Percentiles rank a stretch among this genome's conserved stretches.
These are phyloP conservation scores for Phaeophleospora eucalypticola DNA, from an alignment of 2,329 filamentous ascomycete species.

Conservation along the genomic window DNA sequence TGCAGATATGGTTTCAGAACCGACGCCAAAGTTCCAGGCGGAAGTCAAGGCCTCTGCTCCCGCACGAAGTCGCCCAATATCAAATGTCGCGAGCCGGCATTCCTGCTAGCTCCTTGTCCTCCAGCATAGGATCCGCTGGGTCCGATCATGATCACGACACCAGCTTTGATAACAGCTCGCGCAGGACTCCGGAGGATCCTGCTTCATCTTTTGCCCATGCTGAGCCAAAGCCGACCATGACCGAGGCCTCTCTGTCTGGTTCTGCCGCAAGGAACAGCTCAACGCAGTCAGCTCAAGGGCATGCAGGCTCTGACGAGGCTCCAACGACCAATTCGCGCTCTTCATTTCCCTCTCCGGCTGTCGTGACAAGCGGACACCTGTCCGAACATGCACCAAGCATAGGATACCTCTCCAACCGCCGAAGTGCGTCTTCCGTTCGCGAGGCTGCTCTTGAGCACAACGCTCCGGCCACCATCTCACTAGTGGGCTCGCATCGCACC, in stretches of 20 bases:
- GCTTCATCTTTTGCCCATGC: no score
- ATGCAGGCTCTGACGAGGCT: no score
- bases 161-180: neutral
- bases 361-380: no score
- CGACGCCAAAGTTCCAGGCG: slow-evolving; percentile 87
- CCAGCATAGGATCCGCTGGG: neutral
- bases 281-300: no score
- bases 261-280: no score
- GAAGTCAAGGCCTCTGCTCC: slow-evolving; percentile 77
- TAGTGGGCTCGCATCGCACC: slow-evolving; percentile 7
- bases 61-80: slow-evolving; percentile 62
- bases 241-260: no score
- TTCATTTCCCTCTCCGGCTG: neutral
- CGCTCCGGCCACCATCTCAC: slow-evolving; percentile 1
- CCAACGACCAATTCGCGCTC: neutral
- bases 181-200: no score
- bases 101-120: neutral
- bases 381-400: neutral
- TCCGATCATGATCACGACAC: neutral
- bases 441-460: slow-evolving; percentile 9
- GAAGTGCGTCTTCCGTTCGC: slow-evolving; percentile 39
- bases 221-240: neutral
- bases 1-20: slow-evolving; percentile 96
- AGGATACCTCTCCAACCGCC: slow-evolving; percentile 45
- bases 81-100: slow-evolving; percentile 25